Evolutionary conservation across 1,139 yeast genomes (phyloP).

Genomic region (Debaryomyces nepalensis): DNA sequence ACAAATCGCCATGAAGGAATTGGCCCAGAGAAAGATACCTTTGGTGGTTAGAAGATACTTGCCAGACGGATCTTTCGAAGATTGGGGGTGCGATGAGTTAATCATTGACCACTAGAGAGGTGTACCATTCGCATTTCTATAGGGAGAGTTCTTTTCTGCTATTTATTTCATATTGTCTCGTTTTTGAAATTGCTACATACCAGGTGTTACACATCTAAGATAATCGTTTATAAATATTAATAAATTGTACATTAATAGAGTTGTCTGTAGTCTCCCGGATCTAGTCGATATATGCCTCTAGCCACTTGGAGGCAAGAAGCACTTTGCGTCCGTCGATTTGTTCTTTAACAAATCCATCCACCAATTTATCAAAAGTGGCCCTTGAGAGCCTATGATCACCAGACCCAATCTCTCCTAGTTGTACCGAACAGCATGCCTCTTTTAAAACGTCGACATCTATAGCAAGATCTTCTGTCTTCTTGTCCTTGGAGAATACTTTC

Average conservation of each 20-base stretch:
- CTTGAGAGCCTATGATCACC: conserved; percentile 58
- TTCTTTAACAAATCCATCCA: conserved; percentile 60
- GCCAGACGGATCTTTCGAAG: conserved; percentile 97
- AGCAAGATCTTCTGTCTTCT: conserved; percentile 36
- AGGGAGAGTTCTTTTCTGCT: background rate
- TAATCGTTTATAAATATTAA: conserved; percentile 7
- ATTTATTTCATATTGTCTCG: conserved; percentile 5
- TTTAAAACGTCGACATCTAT: conserved; percentile 57
- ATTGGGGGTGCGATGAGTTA: conserved; percentile 98
- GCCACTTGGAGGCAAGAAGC: conserved; percentile 63
- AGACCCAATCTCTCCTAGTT: conserved; percentile 47
- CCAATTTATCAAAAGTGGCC: conserved; percentile 54
- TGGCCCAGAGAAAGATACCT: conserved; percentile 93
- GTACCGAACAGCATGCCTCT: conserved; percentile 52
- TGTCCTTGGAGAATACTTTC: conserved; percentile 55
- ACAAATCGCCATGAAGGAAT: conserved; percentile 96
- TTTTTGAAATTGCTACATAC: conserved; percentile 10
- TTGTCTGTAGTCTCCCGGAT: background rate
- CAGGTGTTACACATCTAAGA: conserved; percentile 7
- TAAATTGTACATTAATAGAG: conserved; percentile 12
- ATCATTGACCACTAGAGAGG: conserved; percentile 61
- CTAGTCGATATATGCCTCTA: conserved; percentile 56
- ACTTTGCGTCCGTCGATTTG: conserved; percentile 60
- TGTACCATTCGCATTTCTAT: too few species aligned
- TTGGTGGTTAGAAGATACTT: conserved; percentile 92